Conservation (phyloP, 2,329 filamentous ascomycete genomes). For the Penicillium palitans region DNA sequence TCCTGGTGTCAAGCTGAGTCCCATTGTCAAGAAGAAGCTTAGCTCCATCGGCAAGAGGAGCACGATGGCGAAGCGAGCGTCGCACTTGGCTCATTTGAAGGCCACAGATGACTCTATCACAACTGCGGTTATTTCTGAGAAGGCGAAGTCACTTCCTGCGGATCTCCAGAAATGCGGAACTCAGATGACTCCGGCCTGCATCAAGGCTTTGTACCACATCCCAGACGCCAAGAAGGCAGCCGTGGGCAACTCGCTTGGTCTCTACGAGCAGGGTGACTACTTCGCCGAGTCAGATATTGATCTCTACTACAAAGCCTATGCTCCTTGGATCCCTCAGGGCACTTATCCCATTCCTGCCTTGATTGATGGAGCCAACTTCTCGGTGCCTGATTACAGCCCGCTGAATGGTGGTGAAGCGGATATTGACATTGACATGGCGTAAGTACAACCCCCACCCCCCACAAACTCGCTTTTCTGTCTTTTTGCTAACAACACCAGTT, state of each 20-base stretch:
- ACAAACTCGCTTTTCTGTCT: no score
- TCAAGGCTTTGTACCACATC: constrained; percentile 52
- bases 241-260: constrained; percentile 53
- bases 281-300: constrained; percentile 55
- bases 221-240: constrained; percentile 42
- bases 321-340: constrained; percentile 44
- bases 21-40: constrained; percentile 43
- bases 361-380: constrained; percentile 51
- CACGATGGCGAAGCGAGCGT: constrained; percentile 23
- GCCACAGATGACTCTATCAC: constrained; percentile 1
- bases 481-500: constrained; percentile 8
- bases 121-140: constrained; percentile 13
- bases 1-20: constrained; percentile 55
- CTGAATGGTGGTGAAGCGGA: constrained; percentile 50
- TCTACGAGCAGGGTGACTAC: constrained; percentile 56
- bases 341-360: constrained; percentile 48
- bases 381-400: constrained; percentile 36
- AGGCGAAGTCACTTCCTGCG: constrained; percentile 20
- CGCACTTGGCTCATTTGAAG: constrained; percentile 19
- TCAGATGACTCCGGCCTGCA: constrained; percentile 59
- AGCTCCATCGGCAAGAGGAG: constrained; percentile 28
- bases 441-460: neutral
- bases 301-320: constrained; percentile 49
- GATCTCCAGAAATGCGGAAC: constrained; percentile 50
- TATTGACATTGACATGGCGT: constrained; percentile 58